Evolutionary conservation across 2,329 filamentous ascomycete genomes (phyloP), one percentile per base, ranked within the genome.

Genomic region (Ilyonectria sp.): DNA sequence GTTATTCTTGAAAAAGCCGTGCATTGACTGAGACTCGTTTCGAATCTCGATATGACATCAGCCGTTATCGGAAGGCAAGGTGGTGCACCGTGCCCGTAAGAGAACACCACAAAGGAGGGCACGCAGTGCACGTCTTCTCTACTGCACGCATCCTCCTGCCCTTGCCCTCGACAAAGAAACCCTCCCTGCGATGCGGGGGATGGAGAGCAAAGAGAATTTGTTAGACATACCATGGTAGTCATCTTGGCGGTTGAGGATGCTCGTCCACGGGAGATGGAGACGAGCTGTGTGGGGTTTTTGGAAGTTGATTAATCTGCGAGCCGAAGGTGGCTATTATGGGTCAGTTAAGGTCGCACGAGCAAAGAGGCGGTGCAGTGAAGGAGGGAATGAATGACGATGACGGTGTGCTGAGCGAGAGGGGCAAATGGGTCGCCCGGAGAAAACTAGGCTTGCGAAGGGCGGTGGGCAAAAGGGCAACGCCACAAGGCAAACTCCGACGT

Each of bases 141-240:
- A 6, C 26, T 7, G 29, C n/a, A 17, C 11, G 33, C 6, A 15
- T 17, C 5, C 8, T 33, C 26, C 31, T 37, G 19, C 37, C 46
- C 23, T 46, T 19, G 47, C n/a, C 3, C 37, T 57, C 26, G 37
- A 57, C 17, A 40, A n/a, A 19, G 5, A 15, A 15, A 13, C 10
- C 11, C n/a, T 47, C 43, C 29, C 40, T 21, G 21, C 4, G 6
- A 31, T 37, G 23, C 44, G 43, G n/a, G 23, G 47, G 40, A 21
- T 26, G 19, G 13, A 60, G 40, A 29, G 40, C 31, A 33, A 31
- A 7, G 31, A 37, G 13, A 33, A 19, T 37, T 33, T 10, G 29
- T 52, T 58, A 3, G 52, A 74, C 84, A 69, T 83, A 86, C 85
- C 85, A 86, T 86, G 67, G 85, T 87, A 69, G 85, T 86, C 85